Evolutionary conservation across 495 filamentous ascomycete genomes (phyloP).

Genomic region (Neurospora intermedia): DNA sequence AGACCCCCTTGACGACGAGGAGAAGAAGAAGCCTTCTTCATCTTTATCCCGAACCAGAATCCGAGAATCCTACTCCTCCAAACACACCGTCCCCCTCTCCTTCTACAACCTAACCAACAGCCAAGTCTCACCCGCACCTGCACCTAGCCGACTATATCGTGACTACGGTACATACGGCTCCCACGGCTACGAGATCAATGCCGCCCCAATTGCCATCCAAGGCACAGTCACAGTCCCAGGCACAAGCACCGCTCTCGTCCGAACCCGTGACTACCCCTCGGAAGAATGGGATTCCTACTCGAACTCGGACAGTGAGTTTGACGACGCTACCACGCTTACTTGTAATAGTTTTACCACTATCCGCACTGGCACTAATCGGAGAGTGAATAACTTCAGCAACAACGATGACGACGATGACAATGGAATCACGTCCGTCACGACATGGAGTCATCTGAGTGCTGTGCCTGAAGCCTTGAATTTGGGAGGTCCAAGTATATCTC

Average conservation of each 20-base stretch:
- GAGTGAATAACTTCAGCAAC: not conserved
- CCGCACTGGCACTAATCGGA: not conserved
- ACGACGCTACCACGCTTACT: not conserved
- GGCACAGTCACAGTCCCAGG: not conserved
- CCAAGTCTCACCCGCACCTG: not conserved
- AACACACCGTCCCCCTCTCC: conserved; percentile 41
- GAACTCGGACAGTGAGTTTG: not conserved
- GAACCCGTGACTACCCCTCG: not conserved
- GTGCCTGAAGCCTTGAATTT: not conserved
- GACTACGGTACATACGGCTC: not conserved
- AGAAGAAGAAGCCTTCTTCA: not conserved
- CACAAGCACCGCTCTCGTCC: not conserved
- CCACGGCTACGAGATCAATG: not conserved
- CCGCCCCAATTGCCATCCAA: not conserved
- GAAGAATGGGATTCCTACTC: not conserved
- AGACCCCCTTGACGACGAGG: not conserved
- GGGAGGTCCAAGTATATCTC: not conserved
- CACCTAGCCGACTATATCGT: not conserved
- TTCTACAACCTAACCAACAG: not conserved
- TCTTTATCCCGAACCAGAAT: not conserved
- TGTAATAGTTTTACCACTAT: not conserved
- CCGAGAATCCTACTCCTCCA: conserved; percentile 31
- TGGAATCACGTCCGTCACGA: not conserved
- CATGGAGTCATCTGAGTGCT: not conserved
- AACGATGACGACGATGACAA: not conserved